These are phyloP conservation scores for Colletotrichum tropicicola DNA, from an alignment of 2,329 filamentous ascomycete genomes.

Conservation along the genomic window DNA sequence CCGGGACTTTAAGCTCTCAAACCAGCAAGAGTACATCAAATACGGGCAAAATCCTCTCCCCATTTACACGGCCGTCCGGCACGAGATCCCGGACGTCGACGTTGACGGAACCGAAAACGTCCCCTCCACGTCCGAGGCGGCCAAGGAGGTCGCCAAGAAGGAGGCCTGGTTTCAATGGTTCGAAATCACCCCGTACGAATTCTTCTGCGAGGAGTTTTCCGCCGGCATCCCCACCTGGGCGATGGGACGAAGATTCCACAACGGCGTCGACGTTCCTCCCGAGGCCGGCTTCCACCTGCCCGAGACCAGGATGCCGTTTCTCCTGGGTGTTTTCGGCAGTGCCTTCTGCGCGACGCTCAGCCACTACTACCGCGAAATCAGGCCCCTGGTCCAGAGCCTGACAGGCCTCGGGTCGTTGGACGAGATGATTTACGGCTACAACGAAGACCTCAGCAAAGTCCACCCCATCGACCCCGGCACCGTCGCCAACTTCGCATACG, in stretches of 20 bases:
- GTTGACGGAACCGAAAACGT: slow-evolving; percentile 46
- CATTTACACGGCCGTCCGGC: slow-evolving; percentile 94
- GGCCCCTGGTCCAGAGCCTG: slow-evolving; percentile 80
- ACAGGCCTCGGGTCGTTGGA: slow-evolving; percentile 82
- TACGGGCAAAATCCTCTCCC: slow-evolving; percentile 86
- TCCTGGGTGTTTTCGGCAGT: slow-evolving; percentile 96
- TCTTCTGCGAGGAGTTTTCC: slow-evolving; percentile 91
- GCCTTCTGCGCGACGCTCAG: slow-evolving; percentile 96
- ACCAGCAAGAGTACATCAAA: slow-evolving; percentile 79
- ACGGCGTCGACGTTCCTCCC: slow-evolving; percentile 72
- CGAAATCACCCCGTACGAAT: slow-evolving; percentile 92
- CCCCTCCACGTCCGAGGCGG: slow-evolving; percentile 51
- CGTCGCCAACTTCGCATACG: slow-evolving; percentile 89
- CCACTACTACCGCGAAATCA: slow-evolving; percentile 94
- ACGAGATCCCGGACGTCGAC: slow-evolving; percentile 83
- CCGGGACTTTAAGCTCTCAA: slow-evolving; percentile 88
- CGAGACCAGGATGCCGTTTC: slow-evolving; percentile 82
- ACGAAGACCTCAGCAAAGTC: slow-evolving; percentile 87
- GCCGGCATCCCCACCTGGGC: slow-evolving; percentile 97
- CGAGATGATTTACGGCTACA: slow-evolving; percentile 78
- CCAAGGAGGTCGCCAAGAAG: slow-evolving; percentile 61
- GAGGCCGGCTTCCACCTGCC: slow-evolving; percentile 78
- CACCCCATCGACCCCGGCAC: slow-evolving; percentile 93
- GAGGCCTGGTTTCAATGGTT: slow-evolving; percentile 99
- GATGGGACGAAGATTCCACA: slow-evolving; percentile 82